A percentile compares a stretch with the other conserved stretches of the same genome.
These are phyloP conservation scores for Phytopythium boreale DNA, from an alignment of 352 stramenopile genomes.

Conservation along the genomic window DNA sequence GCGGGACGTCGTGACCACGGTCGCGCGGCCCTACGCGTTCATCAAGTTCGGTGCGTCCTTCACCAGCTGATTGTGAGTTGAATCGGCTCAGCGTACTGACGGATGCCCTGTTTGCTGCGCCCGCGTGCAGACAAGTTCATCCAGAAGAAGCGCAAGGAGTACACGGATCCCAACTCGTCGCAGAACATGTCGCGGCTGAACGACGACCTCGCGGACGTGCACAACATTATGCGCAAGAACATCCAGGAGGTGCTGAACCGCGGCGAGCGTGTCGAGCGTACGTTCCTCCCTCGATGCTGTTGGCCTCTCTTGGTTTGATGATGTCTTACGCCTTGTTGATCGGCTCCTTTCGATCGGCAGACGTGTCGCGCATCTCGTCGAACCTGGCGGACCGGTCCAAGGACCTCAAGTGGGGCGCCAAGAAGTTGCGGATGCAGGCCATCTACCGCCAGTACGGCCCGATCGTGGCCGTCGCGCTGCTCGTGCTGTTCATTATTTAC, in stretches of 20 bases:
- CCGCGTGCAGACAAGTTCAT: constrained; percentile 92
- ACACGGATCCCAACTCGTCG: constrained; percentile 93
- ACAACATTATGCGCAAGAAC: constrained; percentile 99
- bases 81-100: neutral
- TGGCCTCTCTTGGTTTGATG: constrained; percentile 3
- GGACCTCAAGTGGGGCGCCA: constrained; percentile 97
- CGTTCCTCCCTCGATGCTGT: constrained; percentile 11
- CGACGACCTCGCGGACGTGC: constrained; percentile 97
- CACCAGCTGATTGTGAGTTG: neutral
- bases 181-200: constrained; percentile 96
- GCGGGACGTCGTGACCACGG: constrained; percentile 92
- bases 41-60: constrained; percentile 94
- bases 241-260: constrained; percentile 94
- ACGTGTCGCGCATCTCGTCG: constrained; percentile 87
- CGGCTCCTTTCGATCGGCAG: constrained; percentile 25
- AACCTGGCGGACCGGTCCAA: constrained; percentile 92
- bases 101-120: neutral
- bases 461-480: constrained; percentile 75
- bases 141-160: constrained; percentile 97
- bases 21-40: constrained; percentile 97
- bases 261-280: constrained; percentile 86
- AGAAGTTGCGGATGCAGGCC: constrained; percentile 90
- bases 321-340: constrained; percentile 11
- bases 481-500: constrained; percentile 89
- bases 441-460: constrained; percentile 88